phyloP scores from a whole-genome alignment of 495 filamentous ascomycete genomes.

The Aspergillus conjunctus region DNA sequence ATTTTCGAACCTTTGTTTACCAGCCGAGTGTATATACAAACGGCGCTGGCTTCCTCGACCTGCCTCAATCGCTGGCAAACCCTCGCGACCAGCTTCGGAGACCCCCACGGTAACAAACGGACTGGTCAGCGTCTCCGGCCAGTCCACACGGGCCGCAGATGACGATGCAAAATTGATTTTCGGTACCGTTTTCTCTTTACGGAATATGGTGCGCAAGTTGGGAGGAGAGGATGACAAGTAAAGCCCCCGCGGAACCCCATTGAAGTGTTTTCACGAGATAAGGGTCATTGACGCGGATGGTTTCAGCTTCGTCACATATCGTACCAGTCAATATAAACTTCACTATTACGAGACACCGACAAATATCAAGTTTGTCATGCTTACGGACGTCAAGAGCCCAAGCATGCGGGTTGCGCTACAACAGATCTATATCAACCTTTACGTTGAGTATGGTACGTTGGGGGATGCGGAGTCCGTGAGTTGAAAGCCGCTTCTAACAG shows the following conservation, averaged over 20 bases:
- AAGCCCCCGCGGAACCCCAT: constrained; percentile 12
- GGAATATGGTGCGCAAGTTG: constrained; percentile 96
- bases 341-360: constrained; percentile 99
- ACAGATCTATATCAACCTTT: constrained; percentile 98
- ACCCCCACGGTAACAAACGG: constrained; percentile 37
- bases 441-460: constrained; percentile 84
- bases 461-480: neutral
- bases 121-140: constrained; percentile 33
- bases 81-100: constrained; percentile 37
- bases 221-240: constrained; percentile 84
- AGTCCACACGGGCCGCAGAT: constrained; percentile 60
- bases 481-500: neutral
- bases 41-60: constrained; percentile 69
- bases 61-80: constrained; percentile 43
- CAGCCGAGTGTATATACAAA: constrained; percentile 97
- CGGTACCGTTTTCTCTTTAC: constrained; percentile 90
- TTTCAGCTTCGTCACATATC: constrained; percentile 80
- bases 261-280: neutral
- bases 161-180: constrained; percentile 98
- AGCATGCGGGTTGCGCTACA: constrained; percentile 92
- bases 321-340: constrained; percentile 93
- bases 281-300: neutral
- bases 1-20: constrained; percentile 6
- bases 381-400: constrained; percentile 85
- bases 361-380: constrained; percentile 92